A percentile compares a stretch with the other conserved stretches of the same genome.
phyloP scores from a whole-genome alignment of 257 asterid genomes.

The Scutellaria minor region DNA sequence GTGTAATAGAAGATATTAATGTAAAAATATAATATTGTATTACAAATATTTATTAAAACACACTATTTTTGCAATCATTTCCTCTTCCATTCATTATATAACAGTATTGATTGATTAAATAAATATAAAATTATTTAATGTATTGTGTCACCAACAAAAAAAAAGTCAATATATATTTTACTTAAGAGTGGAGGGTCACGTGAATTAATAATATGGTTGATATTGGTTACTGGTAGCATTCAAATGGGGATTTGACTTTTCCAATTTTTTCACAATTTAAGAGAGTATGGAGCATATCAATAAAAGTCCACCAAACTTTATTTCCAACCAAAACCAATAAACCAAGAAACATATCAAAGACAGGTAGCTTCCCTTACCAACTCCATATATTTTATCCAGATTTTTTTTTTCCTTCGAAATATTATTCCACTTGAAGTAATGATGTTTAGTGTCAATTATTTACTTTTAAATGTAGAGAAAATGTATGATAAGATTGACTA shows the following conservation, averaged over 20 bases:
- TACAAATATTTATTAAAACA: no score
- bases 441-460: no score
- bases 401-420: neutral
- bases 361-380: slow-evolving; percentile 1
- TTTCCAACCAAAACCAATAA: slow-evolving; percentile 20
- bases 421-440: neutral
- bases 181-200: slow-evolving; percentile 10
- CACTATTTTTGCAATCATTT: no score
- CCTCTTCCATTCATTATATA: no score
- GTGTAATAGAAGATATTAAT: no score
- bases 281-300: slow-evolving; percentile 14
- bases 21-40: no score
- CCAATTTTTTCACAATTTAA: neutral
- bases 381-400: neutral
- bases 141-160: neutral
- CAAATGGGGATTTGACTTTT: slow-evolving; percentile 29
- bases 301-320: slow-evolving; percentile 23
- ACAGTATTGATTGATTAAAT: no score
- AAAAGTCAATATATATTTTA: neutral
- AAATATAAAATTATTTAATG: neutral
- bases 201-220: slow-evolving; percentile 21
- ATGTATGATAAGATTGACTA: neutral
- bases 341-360: neutral
- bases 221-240: slow-evolving; percentile 24
- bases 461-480: neutral